Evolutionary conservation across 164 flowering plant genomes (phyloP).

Genomic region (Berberis thunbergii): DNA sequence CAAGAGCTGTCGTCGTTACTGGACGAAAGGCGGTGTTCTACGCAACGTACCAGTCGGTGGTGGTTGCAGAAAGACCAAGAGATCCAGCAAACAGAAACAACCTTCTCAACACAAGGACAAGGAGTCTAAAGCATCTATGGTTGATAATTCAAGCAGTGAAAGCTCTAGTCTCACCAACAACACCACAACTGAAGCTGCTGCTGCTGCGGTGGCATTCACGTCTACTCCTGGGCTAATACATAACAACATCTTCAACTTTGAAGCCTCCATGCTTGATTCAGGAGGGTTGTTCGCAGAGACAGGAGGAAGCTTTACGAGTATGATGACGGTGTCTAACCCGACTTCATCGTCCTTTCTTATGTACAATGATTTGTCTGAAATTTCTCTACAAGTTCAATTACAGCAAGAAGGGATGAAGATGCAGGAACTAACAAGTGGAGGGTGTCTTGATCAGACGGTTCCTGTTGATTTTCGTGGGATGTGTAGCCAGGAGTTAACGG

Average conservation of each 20-base stretch:
- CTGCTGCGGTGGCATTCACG: background rate
- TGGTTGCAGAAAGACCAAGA: slow-evolving; percentile 57
- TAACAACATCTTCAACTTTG: slow-evolving; percentile 10
- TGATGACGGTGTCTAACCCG: slow-evolving; percentile 36
- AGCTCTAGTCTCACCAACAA: slow-evolving; percentile 26
- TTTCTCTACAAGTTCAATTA: slow-evolving; percentile 5
- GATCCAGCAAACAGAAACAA: slow-evolving; percentile 12
- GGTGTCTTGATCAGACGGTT: slow-evolving; percentile 22
- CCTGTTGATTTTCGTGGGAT: slow-evolving; percentile 14
- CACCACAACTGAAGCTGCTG: slow-evolving; percentile 14
- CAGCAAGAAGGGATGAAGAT: slow-evolving; percentile 17
- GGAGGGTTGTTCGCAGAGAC: slow-evolving; percentile 31
- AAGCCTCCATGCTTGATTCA: slow-evolving; percentile 10
- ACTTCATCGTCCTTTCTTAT: no score
- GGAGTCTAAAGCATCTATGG: background rate
- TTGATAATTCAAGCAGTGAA: slow-evolving; percentile 39
- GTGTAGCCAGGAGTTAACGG: slow-evolving; percentile 22
- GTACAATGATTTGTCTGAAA: slow-evolving; percentile 11
- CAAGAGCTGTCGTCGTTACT: slow-evolving; percentile 70
- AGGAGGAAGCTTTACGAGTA: slow-evolving; percentile 43
- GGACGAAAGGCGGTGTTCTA: slow-evolving; percentile 89
- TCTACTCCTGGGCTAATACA: no score
- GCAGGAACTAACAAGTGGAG: slow-evolving; percentile 18
- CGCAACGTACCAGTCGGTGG: slow-evolving; percentile 87
- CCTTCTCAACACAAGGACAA: slow-evolving; percentile 2